These are phyloP conservation scores for Gaertneriomyces sp. DNA, from an alignment of 192 early-diverging fungal genomes.

Conservation along the genomic window DNA sequence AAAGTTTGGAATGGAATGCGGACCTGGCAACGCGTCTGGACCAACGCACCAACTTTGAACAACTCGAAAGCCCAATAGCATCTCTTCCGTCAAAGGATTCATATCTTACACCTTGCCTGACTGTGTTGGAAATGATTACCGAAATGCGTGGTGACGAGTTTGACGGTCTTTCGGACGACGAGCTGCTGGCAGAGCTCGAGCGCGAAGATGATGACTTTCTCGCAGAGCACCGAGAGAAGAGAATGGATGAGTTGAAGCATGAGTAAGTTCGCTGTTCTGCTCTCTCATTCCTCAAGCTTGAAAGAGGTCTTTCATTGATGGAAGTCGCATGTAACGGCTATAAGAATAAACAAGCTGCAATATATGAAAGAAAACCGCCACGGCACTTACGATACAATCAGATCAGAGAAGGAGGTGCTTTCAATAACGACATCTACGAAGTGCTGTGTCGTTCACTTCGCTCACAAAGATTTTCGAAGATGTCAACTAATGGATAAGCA, in stretches of 20 bases:
- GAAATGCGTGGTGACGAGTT: slow-evolving; percentile 26
- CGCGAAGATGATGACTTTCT: slow-evolving; percentile 72
- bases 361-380: slow-evolving; percentile 57
- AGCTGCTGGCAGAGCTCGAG: slow-evolving; percentile 80
- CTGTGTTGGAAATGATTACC: too few relatives aligned
- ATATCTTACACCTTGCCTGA: too few relatives aligned
- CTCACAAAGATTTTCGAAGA: slow-evolving; percentile 86
- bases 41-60: too few relatives aligned
- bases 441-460: slow-evolving; percentile 80
- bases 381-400: slow-evolving; percentile 73
- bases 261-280: slow-evolving; percentile 55
- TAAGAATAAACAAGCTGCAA: slow-evolving; percentile 60
- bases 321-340: neutral
- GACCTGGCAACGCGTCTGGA: too few relatives aligned
- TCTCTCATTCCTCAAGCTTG: neutral
- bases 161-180: slow-evolving; percentile 48
- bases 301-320: neutral
- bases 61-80: too few relatives aligned
- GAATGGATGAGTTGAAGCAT: slow-evolving; percentile 78
- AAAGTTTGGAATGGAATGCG: too few relatives aligned
- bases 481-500: slow-evolving; percentile 94
- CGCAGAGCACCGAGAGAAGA: slow-evolving; percentile 72
- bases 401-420: slow-evolving; percentile 80
- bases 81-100: too few relatives aligned
- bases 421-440: slow-evolving; percentile 70